Percentiles rank a stretch among this genome's conserved stretches.
These are phyloP conservation scores for Nicotiana noctiflora DNA, from an alignment of 257 asterid species.

Conservation along the genomic window DNA sequence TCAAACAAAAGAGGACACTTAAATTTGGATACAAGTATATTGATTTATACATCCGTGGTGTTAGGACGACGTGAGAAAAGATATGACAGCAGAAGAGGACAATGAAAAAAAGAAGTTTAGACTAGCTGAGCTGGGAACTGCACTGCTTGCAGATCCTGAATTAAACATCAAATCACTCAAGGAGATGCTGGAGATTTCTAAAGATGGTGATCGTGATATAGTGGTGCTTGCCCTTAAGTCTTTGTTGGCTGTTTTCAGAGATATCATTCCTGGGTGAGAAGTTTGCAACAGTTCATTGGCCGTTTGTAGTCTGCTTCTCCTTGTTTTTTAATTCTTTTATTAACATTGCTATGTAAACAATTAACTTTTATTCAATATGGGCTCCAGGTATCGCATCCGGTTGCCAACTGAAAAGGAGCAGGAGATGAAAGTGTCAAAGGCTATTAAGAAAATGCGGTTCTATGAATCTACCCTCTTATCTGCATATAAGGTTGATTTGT, in stretches of 20 bases:
- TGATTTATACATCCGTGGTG: background rate
- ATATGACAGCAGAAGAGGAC: slow-evolving; percentile 71
- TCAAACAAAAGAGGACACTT: background rate
- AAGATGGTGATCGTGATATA: slow-evolving; percentile 50
- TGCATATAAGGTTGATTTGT: slow-evolving; percentile 63
- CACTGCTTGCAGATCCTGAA: slow-evolving; percentile 83
- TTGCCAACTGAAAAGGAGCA: slow-evolving; percentile 91
- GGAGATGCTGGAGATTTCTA: slow-evolving; percentile 83
- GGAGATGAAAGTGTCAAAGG: slow-evolving; percentile 92
- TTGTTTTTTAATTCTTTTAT: background rate
- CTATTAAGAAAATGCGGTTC: slow-evolving; percentile 64
- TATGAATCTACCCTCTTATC: slow-evolving; percentile 77
- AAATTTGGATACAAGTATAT: background rate
- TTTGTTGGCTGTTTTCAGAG: slow-evolving; percentile 89
- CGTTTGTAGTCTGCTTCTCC: slow-evolving; percentile 3
- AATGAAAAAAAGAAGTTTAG: slow-evolving; percentile 59
- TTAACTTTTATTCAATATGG: slow-evolving; percentile 9
- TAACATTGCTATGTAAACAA: background rate
- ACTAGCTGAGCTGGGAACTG: slow-evolving; percentile 92
- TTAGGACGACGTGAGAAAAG: slow-evolving; percentile 83
- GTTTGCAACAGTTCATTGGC: slow-evolving; percentile 9
- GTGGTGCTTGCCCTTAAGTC: slow-evolving; percentile 72
- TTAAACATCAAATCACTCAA: slow-evolving; percentile 63
- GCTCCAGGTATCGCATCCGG: slow-evolving; percentile 81
- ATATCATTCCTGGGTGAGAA: slow-evolving; percentile 90